phyloP scores from a whole-genome alignment of 805 yeast species.

The Zygoascus ofunaensis region DNA sequence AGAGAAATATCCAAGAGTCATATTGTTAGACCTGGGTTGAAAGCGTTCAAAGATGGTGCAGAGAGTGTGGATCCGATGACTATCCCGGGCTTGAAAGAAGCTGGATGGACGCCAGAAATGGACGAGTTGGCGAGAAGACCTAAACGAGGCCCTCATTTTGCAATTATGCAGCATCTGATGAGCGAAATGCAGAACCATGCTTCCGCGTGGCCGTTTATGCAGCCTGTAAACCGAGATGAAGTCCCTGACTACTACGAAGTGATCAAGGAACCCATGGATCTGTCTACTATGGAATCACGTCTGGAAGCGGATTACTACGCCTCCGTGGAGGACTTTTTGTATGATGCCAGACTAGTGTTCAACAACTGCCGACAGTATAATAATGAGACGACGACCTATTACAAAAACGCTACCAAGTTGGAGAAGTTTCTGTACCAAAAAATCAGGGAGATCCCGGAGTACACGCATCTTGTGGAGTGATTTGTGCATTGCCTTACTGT shows the following conservation, averaged over 20 bases:
- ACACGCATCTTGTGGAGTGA: constrained; percentile 67
- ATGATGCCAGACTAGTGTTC: constrained; percentile 78
- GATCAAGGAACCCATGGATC: constrained; percentile 96
- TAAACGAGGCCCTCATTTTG: constrained; percentile 87
- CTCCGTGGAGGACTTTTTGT: constrained; percentile 80
- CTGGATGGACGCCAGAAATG: constrained; percentile 98
- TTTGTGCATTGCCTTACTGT: too few species aligned
- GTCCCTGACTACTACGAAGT: constrained; percentile 95
- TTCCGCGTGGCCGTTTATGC: constrained; percentile 95
- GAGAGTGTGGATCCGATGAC: constrained; percentile 57
- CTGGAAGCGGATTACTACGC: constrained; percentile 87
- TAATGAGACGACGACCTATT: constrained; percentile 90
- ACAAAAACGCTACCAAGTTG: constrained; percentile 85
- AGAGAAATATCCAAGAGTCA: constrained; percentile 71
- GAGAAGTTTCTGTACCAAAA: constrained; percentile 81
- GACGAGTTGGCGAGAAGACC: constrained; percentile 94
- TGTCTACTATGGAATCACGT: constrained; percentile 89
- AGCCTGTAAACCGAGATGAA: constrained; percentile 86
- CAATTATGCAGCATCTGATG: constrained; percentile 80
- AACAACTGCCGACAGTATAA: constrained; percentile 89
- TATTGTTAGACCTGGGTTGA: constrained; percentile 72
- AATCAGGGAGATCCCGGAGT: constrained; percentile 86
- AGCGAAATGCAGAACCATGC: constrained; percentile 90
- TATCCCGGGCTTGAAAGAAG: constrained; percentile 85
- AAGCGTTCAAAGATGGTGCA: constrained; percentile 46